Percentiles rank a stretch among this genome's conserved stretches.
Conservation (phyloP, 164 flowering plant genomes). For the Akebia trifoliata region DNA sequence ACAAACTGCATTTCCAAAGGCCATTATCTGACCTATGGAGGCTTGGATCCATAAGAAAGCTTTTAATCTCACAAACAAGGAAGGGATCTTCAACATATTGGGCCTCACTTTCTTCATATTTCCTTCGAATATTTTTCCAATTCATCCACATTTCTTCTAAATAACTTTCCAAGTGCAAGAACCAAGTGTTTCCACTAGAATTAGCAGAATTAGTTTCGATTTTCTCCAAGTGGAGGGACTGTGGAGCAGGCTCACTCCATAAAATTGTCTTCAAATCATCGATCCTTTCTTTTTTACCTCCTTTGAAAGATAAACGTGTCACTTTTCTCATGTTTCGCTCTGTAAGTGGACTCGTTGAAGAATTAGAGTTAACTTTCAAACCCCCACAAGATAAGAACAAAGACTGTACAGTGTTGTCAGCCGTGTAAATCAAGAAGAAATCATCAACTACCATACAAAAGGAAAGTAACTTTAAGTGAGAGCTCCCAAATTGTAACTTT, state of each 20-base stretch:
- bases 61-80: slow-evolving; percentile 50
- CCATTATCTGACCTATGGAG: slow-evolving; percentile 28
- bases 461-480: slow-evolving; percentile 30
- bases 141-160: slow-evolving; percentile 48
- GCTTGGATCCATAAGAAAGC: slow-evolving; percentile 34
- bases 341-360: slow-evolving; percentile 20
- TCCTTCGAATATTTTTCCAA: slow-evolving; percentile 37
- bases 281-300: slow-evolving; percentile 17
- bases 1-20: slow-evolving; percentile 39
- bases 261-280: slow-evolving; percentile 28
- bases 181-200: slow-evolving; percentile 16
- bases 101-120: slow-evolving; percentile 28
- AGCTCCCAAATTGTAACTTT: slow-evolving; percentile 18
- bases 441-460: slow-evolving; percentile 38
- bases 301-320: slow-evolving; percentile 10
- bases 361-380: slow-evolving; percentile 36
- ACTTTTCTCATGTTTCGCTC: slow-evolving; percentile 7
- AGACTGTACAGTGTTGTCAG: slow-evolving; percentile 33
- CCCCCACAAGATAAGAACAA: slow-evolving; percentile 49
- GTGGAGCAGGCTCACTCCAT: slow-evolving; percentile 56
- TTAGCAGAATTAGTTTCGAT: slow-evolving; percentile 9
- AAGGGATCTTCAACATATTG: slow-evolving; percentile 44
- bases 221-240: slow-evolving; percentile 20
- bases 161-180: slow-evolving; percentile 27
- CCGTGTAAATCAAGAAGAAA: slow-evolving; percentile 31